These are phyloP conservation scores for Naganishia sp. DNA, from an alignment of 1,284 basidiomycete genomes.

Conservation along the genomic window DNA sequence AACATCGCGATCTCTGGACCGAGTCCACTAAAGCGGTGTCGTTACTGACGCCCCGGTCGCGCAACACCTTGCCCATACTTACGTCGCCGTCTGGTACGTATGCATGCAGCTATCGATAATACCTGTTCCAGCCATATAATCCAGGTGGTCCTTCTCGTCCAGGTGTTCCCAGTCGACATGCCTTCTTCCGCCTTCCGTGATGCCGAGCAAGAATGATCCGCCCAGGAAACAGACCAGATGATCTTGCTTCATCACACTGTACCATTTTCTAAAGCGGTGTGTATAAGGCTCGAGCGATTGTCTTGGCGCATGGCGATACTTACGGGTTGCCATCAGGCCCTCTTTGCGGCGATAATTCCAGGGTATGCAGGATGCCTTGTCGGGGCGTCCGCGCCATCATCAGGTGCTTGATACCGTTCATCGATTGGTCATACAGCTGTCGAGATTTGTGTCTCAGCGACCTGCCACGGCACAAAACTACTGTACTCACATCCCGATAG, in stretches of 20 bases:
- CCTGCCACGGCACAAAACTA: neutral
- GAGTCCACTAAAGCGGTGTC: constrained; percentile 62
- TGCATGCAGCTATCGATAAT: constrained; percentile 83
- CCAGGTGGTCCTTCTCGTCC: constrained; percentile 55
- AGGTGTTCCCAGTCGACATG: constrained; percentile 49
- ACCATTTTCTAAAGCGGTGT: constrained; percentile 62
- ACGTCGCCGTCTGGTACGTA: constrained; percentile 84
- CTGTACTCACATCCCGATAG: constrained; percentile 66
- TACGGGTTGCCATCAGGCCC: constrained; percentile 41
- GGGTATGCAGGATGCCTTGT: constrained; percentile 71
- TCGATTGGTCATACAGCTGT: constrained; percentile 83
- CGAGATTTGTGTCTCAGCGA: neutral
- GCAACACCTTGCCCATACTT: constrained; percentile 45
- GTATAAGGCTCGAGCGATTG: neutral
- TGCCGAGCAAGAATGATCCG: constrained; percentile 86
- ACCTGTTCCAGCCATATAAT: constrained; percentile 79
- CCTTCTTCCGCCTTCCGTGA: constrained; percentile 67
- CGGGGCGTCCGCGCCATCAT: constrained; percentile 67
- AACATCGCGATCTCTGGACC: constrained; percentile 81
- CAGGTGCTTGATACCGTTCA: constrained; percentile 75
- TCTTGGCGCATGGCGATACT: constrained; percentile 27
- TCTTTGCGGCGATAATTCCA: constrained; percentile 64
- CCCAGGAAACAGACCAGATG: constrained; percentile 95
- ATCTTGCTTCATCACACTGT: constrained; percentile 82
- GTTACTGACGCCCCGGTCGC: neutral